Evolutionary conservation across 139 green algal species (phyloP), one percentile per base, ranked within the genome.

Genomic region (Chlorella vulgaris): DNA sequence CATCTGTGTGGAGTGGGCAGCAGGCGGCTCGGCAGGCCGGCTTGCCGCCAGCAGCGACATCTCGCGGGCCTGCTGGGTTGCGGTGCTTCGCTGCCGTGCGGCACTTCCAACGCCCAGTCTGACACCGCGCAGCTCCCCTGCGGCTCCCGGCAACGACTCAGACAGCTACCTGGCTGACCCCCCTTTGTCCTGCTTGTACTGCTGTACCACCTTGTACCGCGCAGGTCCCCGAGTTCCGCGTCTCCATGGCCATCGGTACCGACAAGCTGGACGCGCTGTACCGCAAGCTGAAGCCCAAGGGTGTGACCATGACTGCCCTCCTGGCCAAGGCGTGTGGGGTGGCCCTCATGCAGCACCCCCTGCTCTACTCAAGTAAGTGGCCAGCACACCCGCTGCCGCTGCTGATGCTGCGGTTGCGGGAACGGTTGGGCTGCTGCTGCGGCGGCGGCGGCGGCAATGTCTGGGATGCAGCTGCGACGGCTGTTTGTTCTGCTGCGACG

Each of bases 241-340:
- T 99, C 40, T 84, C 90, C 26, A 97, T 96, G 88, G 91, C 78
- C 42, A 98, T 99, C 76, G 88, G 87, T 79, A 99, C 96, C 15
- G 96, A 98, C 87, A 90, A 93, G 76, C 87, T 99, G 65, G 97
- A 99, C 85, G 88, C 89, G 0, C 91, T 99, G 70, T 98, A 98
- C 93, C 94, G 97, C 88, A 86, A 88, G 77, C 91, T 99, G 33
- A 99, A 99, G 93, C 93, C 95, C 39, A 95, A 98, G 87, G 96
- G 96, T 75, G 96, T 99, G 50, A 99, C 96, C 73, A 98, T 99
- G 95, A 98, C 96, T 8, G 95, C 92, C 4, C 87, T 99, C 84
- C 92, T 99, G 81, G 92, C 96, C 63, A 99, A 99, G 91, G 96
- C 96, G 18, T 88, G 90, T 53, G 96, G 92, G 55, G 84, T 95